Conservation (phyloP, 1,139 yeast species). For the Candida sanyaensis region DNA sequence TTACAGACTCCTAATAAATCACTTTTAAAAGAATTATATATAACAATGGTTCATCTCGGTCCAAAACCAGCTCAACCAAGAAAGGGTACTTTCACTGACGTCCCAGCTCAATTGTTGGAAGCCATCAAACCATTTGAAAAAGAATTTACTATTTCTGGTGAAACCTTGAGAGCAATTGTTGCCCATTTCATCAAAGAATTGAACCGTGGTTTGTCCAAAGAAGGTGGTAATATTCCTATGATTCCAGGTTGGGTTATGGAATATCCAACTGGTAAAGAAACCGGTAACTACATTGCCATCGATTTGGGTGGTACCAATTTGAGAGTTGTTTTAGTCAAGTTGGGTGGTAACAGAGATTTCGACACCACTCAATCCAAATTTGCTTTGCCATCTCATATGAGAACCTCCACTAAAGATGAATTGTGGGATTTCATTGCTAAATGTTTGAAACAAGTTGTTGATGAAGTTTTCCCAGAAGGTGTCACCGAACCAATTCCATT, state of each 20-base stretch:
- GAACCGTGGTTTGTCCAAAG: conserved; percentile 71
- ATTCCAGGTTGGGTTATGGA: conserved; percentile 96
- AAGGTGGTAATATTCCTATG: conserved; percentile 92
- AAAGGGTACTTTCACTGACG: conserved; percentile 77
- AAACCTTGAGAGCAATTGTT: conserved; percentile 63
- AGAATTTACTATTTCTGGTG: conserved; percentile 63
- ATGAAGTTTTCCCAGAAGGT: conserved; percentile 67
- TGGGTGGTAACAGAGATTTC: conserved; percentile 77
- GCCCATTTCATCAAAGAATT: conserved; percentile 66
- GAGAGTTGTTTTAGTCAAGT: conserved; percentile 81
- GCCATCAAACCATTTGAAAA: conserved; percentile 62
- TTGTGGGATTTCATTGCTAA: conserved; percentile 87
- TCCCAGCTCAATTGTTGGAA: conserved; percentile 62
- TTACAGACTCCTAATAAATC: not conserved
- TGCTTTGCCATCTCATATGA: conserved; percentile 69
- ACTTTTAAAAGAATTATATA: not conserved
- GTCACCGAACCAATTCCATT: conserved; percentile 58
- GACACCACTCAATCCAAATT: conserved; percentile 84
- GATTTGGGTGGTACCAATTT: conserved; percentile 96
- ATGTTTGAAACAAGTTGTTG: conserved; percentile 64
- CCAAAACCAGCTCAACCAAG: conserved; percentile 83
- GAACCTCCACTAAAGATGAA: conserved; percentile 76
- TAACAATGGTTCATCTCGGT: conserved; percentile 76
- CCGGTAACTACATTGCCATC: conserved; percentile 86
- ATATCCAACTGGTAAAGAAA: conserved; percentile 88